Base-by-base conservation (phyloP, 345 rosid genomes). In the Arabidopsis arenosa region DNA sequence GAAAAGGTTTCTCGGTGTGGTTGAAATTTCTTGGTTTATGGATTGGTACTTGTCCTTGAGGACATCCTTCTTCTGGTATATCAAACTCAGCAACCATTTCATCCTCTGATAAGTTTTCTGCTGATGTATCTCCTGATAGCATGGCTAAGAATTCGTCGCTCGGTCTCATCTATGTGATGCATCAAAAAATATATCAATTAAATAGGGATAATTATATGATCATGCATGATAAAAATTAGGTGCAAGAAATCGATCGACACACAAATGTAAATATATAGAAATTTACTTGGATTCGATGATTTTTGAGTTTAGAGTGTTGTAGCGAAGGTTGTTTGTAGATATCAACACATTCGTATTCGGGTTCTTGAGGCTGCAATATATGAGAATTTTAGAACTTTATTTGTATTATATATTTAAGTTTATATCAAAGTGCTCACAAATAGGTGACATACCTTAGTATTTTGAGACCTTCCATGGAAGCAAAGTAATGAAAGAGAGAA, bases 31-130 rank as follows among this genome's bases (percentile, higher is more conserved):
- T 70, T 58, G 47, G 75, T 21, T 58, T 70, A 12, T 58, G 47
- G 39, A 70, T 70, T 21, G 66, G 75, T 70, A 70, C 57, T 58
- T 58, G 47, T 58, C 75, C 75, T 18, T 21, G 13, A 17, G 66
- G 66, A 57, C 75, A 71, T 44, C 66, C 58, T 58, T 48, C 75
- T 35, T 5, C 11, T 47, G 66, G 37, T 59, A 58, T 8, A 71
- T 59, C 65, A 57, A 70, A 43, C 44, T 53, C 62, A 7, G 49
- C 37, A 5, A 23, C 15, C 9, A 14, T 8, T 53, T 8, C 61
- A 56, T 28, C 53, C 13, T 43, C 32, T 10, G 65, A 43, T 28
- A 52, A 26, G 3, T 39, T 41, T 39, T 56, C 9, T 3, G 13
- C n/a, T 52, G 49, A 54, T 9, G 62, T 21, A 5, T 52, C 36